A percentile compares a stretch with the other conserved stretches of the same genome.
phyloP scores from a whole-genome alignment of 225 moss, liverwort and hornwort genomes.

The Climacium dendroides region DNA sequence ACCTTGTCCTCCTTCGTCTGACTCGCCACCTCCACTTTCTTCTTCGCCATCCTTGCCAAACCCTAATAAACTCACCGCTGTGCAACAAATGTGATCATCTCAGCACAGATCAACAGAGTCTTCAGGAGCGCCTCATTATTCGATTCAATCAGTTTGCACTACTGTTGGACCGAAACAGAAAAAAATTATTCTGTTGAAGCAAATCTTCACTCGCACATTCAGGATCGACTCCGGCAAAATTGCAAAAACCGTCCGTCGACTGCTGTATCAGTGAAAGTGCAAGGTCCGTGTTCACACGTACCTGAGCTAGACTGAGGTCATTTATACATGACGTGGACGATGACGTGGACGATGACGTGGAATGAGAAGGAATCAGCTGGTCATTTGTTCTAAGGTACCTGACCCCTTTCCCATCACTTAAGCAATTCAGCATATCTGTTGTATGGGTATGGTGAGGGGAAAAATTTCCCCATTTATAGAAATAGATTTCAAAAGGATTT shows the following conservation, averaged over 20 bases:
- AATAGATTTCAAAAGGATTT: no score
- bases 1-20: slow-evolving; percentile 44
- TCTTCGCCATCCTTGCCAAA: slow-evolving; percentile 35
- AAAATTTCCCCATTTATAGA: no score
- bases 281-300: background rate
- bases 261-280: background rate
- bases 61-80: slow-evolving; percentile 1
- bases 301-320: background rate
- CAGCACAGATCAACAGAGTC: background rate
- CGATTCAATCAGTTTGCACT: background rate
- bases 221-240: background rate
- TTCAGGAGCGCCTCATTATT: background rate
- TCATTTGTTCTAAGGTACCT: no score
- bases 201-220: background rate
- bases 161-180: background rate
- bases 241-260: background rate
- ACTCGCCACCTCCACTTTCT: slow-evolving; percentile 27
- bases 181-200: background rate
- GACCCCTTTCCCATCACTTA: no score
- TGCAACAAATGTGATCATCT: background rate
- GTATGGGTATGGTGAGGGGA: no score
- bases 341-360: background rate
- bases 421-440: no score
- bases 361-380: no score
- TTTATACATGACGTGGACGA: background rate